These are phyloP conservation scores for Tranzscheliella williamsii DNA, from an alignment of 1,284 basidiomycete species.

Conservation along the genomic window DNA sequence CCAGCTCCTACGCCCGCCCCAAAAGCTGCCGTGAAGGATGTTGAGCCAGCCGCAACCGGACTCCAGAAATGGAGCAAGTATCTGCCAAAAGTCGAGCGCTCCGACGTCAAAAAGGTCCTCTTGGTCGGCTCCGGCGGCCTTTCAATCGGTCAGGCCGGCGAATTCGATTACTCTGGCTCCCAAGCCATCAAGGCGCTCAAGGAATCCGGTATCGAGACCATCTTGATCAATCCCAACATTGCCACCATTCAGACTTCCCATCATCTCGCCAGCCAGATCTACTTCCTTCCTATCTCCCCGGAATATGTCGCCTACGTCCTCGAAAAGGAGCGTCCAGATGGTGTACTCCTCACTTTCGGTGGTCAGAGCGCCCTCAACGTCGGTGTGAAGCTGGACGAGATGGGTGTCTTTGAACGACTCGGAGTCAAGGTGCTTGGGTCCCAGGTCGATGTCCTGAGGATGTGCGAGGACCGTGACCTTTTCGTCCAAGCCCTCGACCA, in stretches of 20 bases:
- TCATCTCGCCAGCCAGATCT: slow-evolving; percentile 91
- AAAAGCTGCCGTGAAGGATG: slow-evolving; percentile 40
- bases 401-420: slow-evolving; percentile 93
- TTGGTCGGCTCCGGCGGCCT: slow-evolving; percentile 96
- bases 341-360: slow-evolving; percentile 95
- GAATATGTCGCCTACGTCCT: slow-evolving; percentile 98
- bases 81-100: slow-evolving; percentile 54
- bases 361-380: slow-evolving; percentile 98
- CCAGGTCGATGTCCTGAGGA: slow-evolving; percentile 77
- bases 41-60: slow-evolving; percentile 46
- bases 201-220: slow-evolving; percentile 91
- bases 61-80: slow-evolving; percentile 55
- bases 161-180: slow-evolving; percentile 99
- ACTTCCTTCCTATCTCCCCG: slow-evolving; percentile 93
- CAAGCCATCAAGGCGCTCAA: slow-evolving; percentile 97
- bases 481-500: slow-evolving; percentile 97
- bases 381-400: slow-evolving; percentile 93
- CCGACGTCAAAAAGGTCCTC: slow-evolving; percentile 91
- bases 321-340: slow-evolving; percentile 97
- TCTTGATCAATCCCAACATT: slow-evolving; percentile 67
- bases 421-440: slow-evolving; percentile 95
- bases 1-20: slow-evolving; percentile 32
- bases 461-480: slow-evolving; percentile 85
- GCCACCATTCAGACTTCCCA: slow-evolving; percentile 69
- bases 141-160: slow-evolving; percentile 96